Percentiles rank a stretch among this genome's conserved stretches.
Conservation (phyloP, 768 basidiomycete genomes). For the button mushroom (Agaricus bisporus) region DNA sequence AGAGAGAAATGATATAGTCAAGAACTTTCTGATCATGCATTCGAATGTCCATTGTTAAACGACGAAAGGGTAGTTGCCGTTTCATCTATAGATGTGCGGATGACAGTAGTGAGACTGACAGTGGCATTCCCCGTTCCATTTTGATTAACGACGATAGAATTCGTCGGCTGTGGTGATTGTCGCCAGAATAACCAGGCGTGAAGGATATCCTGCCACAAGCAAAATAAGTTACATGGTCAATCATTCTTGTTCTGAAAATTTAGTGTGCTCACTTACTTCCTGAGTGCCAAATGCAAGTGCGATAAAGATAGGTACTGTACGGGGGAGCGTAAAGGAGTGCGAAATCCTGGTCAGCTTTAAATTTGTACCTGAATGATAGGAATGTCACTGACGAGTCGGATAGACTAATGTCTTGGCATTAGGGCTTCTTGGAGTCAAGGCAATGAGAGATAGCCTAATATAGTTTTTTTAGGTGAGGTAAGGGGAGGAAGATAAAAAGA, state of each 20-base stretch:
- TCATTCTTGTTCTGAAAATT: background rate
- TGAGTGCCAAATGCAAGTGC: conserved; percentile 9
- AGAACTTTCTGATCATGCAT: no score
- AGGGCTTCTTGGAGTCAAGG: background rate
- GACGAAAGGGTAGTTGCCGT: background rate
- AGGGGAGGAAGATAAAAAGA: no score
- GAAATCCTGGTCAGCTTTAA: background rate
- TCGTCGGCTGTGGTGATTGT: background rate
- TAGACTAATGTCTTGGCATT: background rate
- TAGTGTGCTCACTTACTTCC: background rate
- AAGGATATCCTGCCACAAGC: background rate
- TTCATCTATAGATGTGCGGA: background rate
- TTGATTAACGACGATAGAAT: background rate
- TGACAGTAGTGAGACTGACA: background rate
- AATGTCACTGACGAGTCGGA: background rate
- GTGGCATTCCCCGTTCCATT: background rate
- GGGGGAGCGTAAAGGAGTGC: background rate
- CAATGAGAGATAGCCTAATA: background rate
- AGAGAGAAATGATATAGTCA: no score
- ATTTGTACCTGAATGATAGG: background rate
- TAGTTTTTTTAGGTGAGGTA: no score
- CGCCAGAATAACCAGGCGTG: conserved; percentile 6
- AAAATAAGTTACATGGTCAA: background rate
- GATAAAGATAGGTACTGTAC: conserved; percentile 7
- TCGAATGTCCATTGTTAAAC: no score